Evolutionary conservation across 169 alveolate species (phyloP).

Genomic region (Plasmodium chabaudi): DNA sequence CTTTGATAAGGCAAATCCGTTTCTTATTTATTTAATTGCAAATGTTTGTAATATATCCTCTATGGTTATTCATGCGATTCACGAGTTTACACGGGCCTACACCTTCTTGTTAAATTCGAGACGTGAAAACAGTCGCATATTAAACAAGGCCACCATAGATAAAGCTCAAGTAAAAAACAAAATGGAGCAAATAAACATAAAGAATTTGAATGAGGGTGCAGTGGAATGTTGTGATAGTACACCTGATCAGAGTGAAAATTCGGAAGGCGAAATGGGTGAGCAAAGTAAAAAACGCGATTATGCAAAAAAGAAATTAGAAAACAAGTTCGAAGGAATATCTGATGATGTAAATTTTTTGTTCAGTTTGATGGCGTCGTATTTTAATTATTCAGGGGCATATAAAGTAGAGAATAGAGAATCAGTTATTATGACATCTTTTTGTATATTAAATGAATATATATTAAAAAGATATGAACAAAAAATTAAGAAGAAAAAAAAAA

Average conservation of each 20-base stretch:
- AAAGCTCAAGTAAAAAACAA: neutral
- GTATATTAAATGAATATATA: slow-evolving; percentile 69
- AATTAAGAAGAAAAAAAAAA: slow-evolving; percentile 44
- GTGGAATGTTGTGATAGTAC: neutral
- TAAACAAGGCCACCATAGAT: neutral
- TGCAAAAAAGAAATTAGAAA: neutral
- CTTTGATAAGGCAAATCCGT: slow-evolving; percentile 49
- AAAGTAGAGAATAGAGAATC: slow-evolving; percentile 43
- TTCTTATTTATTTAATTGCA: slow-evolving; percentile 42
- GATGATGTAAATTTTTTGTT: slow-evolving; percentile 60
- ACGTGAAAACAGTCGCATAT: slow-evolving; percentile 2
- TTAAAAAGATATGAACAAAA: slow-evolving; percentile 69
- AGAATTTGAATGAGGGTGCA: neutral
- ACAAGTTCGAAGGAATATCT: slow-evolving; percentile 30
- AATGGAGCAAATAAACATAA: neutral
- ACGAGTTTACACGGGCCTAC: slow-evolving; percentile 66
- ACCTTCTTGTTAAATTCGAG: slow-evolving; percentile 34
- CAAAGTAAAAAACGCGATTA: neutral
- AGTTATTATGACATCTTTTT: slow-evolving; percentile 72
- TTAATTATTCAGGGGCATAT: slow-evolving; percentile 46
- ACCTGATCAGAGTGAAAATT: too few species aligned
- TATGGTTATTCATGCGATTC: slow-evolving; percentile 46
- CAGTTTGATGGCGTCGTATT: slow-evolving; percentile 60
- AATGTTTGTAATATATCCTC: slow-evolving; percentile 54
- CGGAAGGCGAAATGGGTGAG: neutral